phyloP scores from a whole-genome alignment of 192 early-diverging fungal genomes.

The Backusella westeae region DNA sequence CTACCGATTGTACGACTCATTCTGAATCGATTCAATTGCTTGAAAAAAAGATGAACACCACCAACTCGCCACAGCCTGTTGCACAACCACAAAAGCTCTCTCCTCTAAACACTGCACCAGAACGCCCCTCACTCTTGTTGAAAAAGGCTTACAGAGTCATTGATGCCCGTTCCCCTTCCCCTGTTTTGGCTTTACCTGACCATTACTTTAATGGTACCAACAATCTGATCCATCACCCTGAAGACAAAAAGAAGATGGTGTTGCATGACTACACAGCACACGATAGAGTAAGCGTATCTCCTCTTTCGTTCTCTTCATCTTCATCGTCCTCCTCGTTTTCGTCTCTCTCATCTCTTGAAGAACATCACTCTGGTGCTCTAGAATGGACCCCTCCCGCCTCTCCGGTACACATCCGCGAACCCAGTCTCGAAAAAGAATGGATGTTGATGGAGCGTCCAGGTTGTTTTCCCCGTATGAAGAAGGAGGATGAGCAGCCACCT shows the following conservation, averaged over 20 bases:
- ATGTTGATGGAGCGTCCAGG: background rate
- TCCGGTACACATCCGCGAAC: background rate
- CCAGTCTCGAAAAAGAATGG: background rate
- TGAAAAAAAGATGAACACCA: background rate
- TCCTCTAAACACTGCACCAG: background rate
- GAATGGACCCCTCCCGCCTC: slow-evolving; percentile 5
- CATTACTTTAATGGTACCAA: slow-evolving; percentile 1
- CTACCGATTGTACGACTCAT: slow-evolving; percentile 15
- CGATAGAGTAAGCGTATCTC: background rate
- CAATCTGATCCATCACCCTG: background rate
- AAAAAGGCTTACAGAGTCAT: background rate
- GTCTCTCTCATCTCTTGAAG: slow-evolving; percentile 14
- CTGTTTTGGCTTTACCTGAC: background rate
- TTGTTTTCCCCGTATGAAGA: slow-evolving; percentile 10
- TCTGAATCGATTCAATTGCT: slow-evolving; percentile 4
- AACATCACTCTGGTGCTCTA: background rate
- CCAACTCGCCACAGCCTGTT: slow-evolving; percentile 1
- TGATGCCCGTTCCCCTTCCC: background rate
- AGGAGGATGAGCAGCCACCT: background rate
- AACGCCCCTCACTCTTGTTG: background rate
- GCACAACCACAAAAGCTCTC: background rate
- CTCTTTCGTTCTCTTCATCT: slow-evolving; percentile 9
- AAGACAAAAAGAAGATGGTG: background rate
- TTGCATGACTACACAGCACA: background rate
- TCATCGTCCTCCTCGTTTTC: slow-evolving; percentile 6